Percentiles rank a stretch among this genome's conserved stretches.
Conservation (phyloP, 2,329 filamentous ascomycete species). For the Aspergillus fumigatus region DNA sequence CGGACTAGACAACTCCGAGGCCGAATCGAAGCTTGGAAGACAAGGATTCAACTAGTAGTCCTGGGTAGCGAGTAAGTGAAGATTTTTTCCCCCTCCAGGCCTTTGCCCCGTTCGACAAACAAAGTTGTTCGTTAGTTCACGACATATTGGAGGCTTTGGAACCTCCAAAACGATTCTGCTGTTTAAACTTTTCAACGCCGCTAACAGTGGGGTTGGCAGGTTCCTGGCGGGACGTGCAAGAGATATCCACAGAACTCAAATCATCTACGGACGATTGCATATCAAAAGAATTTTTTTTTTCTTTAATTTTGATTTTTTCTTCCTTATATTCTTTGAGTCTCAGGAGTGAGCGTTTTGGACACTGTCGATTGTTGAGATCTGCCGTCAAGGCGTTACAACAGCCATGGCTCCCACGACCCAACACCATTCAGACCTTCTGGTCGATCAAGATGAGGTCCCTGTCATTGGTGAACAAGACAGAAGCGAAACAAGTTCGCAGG, state of each 20-base stretch:
- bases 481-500: slow-evolving; percentile 22
- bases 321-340: not conserved
- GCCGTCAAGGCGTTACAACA: not conserved
- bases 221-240: slow-evolving; percentile 5
- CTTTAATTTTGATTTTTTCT: not conserved
- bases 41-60: not conserved
- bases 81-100: slow-evolving; percentile 1
- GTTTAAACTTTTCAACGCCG: not conserved
- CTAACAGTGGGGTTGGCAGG: slow-evolving; percentile 12
- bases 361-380: not conserved
- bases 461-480: slow-evolving; percentile 22
- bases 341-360: not conserved
- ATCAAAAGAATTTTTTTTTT: not conserved
- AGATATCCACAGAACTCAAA: slow-evolving; percentile 11
- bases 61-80: not conserved
- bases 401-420: slow-evolving; percentile 12
- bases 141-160: not conserved
- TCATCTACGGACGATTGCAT: not conserved
- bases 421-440: slow-evolving; percentile 18
- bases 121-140: not conserved
- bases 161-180: slow-evolving; percentile 1
- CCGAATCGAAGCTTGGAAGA: not conserved
- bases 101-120: not conserved
- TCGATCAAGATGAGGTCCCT: slow-evolving; percentile 19
- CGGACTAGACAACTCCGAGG: slow-evolving; percentile 18